Base-by-base conservation (phyloP, 257 asterid genomes). In the Solanum paucissectum region DNA sequence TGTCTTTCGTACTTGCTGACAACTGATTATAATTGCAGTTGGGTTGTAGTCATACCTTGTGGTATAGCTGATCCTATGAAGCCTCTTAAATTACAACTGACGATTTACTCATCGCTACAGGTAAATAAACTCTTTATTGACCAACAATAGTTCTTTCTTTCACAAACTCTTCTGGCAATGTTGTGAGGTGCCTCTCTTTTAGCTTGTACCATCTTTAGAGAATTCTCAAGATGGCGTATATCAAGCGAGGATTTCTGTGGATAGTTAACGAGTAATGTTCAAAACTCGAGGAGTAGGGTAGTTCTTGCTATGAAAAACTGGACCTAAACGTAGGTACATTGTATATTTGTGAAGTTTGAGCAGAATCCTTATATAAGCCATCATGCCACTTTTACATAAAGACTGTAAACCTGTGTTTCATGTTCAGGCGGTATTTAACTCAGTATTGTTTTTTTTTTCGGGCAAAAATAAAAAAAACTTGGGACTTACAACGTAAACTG, bases 41-140 rank as follows among this genome's bases (percentile, higher is more conserved):
- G 98, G 98, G 98, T 92, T 90, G 98, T 92, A 44, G 90, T 97
- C 85, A 27, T 93, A 86, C 99, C 98, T 42, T 92, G 97, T 89
- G 96, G 98, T 13, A 6, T 64, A 83, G 74, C 46, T 83, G 87
- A 83, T 83, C 74, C 55, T 83, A 12, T 12, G 9, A 60, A 34
- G 86, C 75, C 75, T 58, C 74, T 58, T 83, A 83, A 34, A 83
- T 64, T 83, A 23, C 75, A 83, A 33, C 55, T 83, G 74, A 75
- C n/a, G 37, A 55, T 83, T 20, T 83, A 83, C 74, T 83, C 75
- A 33, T 83, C 87, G 14, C 5, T 83, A 83, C 75, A 58, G 87
- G 87, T 83, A 58, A 55, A 32, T 83, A 72, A n/a, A 83, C 52
- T 21, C 52, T 6, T 20, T 33, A 34, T 32, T 60, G 87, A 23